A percentile compares a stretch with the other conserved stretches of the same genome.
Evolutionary conservation across 345 rosid species (phyloP).

Genomic region (Pugionium dolabratum): DNA sequence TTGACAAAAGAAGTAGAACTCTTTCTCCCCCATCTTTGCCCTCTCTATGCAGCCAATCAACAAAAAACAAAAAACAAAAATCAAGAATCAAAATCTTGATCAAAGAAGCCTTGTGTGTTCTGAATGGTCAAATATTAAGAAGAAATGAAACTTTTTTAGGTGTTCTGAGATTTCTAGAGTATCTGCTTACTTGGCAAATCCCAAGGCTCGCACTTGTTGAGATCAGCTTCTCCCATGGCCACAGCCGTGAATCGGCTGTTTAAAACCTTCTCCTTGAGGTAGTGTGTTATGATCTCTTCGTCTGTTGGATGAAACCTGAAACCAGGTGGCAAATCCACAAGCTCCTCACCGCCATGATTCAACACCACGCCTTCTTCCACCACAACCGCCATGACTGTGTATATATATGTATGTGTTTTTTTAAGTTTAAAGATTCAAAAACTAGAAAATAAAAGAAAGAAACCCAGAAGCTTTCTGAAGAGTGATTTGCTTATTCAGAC

Average conservation of each 20-base stretch:
- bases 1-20: slow-evolving; percentile 91
- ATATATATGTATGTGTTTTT: not conserved
- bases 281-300: slow-evolving; percentile 76
- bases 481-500: not conserved
- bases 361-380: slow-evolving; percentile 47
- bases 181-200: slow-evolving; percentile 72
- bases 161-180: too few relatives aligned
- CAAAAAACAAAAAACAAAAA: too few relatives aligned
- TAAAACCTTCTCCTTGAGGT: slow-evolving; percentile 70
- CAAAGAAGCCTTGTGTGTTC: slow-evolving; percentile 16
- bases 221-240: slow-evolving; percentile 87
- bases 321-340: slow-evolving; percentile 81
- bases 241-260: slow-evolving; percentile 58
- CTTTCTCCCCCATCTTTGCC: slow-evolving; percentile 96
- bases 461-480: not conserved
- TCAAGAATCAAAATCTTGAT: slow-evolving; percentile 19
- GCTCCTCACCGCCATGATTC: slow-evolving; percentile 54
- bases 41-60: slow-evolving; percentile 46
- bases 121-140: slow-evolving; percentile 13
- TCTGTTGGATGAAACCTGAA: slow-evolving; percentile 97
- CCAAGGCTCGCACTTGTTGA: slow-evolving; percentile 98
- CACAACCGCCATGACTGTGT: slow-evolving; percentile 49
- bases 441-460: too few relatives aligned
- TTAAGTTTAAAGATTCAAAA: slow-evolving; percentile 20
- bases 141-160: too few relatives aligned